Evolutionary conservation across 2,329 filamentous ascomycete species (phyloP).

Genomic region (Cladosporium halotolerans): DNA sequence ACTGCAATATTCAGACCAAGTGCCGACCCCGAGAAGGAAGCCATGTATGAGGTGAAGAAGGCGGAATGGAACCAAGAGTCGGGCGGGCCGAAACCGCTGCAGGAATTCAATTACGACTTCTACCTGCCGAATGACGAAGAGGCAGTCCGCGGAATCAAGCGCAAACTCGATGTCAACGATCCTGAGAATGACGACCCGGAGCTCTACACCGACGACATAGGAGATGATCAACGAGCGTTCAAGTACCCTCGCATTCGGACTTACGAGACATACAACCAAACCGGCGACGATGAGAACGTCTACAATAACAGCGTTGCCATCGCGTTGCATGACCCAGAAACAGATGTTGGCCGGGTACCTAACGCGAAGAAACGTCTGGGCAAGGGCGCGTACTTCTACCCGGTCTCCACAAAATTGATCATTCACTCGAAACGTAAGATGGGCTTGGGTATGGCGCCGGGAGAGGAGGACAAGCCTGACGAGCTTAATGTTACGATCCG

Average conservation of each 20-base stretch:
- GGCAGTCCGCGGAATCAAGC: conserved; percentile 47
- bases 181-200: conserved; percentile 48
- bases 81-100: conserved; percentile 44
- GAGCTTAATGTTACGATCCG: conserved; percentile 47
- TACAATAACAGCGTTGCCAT: conserved; percentile 52
- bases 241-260: conserved; percentile 52
- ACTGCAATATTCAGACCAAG: conserved; percentile 52
- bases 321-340: conserved; percentile 49
- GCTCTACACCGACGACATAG: conserved; percentile 42
- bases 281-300: conserved; percentile 44
- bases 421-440: conserved; percentile 41
- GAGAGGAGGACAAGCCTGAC: conserved; percentile 44
- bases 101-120: conserved; percentile 54
- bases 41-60: conserved; percentile 44
- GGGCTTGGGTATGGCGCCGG: conserved; percentile 28
- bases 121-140: conserved; percentile 48
- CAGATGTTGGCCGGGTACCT: conserved; percentile 24
- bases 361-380: conserved; percentile 34
- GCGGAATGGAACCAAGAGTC: conserved; percentile 45
- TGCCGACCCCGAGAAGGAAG: conserved; percentile 40
- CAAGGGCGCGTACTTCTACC: conserved; percentile 58
- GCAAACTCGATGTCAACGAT: conserved; percentile 50
- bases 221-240: conserved; percentile 37
- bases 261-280: conserved; percentile 55
- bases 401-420: conserved; percentile 51